Base-by-base conservation (phyloP, 768 basidiomycete species). In the Russula dissimulans region DNA sequence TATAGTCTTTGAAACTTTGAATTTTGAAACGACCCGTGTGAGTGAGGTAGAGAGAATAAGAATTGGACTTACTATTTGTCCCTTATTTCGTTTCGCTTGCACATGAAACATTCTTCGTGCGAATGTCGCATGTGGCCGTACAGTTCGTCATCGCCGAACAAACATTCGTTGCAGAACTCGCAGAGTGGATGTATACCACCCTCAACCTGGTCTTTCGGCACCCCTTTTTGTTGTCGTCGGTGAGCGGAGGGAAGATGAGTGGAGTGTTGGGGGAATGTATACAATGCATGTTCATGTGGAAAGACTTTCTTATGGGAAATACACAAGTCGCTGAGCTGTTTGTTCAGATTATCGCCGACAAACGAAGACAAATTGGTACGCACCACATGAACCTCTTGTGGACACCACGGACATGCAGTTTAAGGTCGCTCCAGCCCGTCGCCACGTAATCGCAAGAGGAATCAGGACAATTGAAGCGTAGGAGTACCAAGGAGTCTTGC, bases 21-120 rank as follows among this genome's bases (percentile, higher is more conserved):
- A 71, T 90, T 95, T 60, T 3, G 12, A 41, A 43, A 31, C 42
- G 54, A 17, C n/a, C 34, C 14, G 48, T 45, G 42, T 60, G 15
- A 57, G 44, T 9, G 31, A 18, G 3, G 42, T 5, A 14, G 62
- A 45, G 54, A 39, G 60, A 42, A 5, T 47, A 39, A 17, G 11
- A 32, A 12, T 18, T 29, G 15, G 4, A 45, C 92, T 69, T 67
- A 97, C 92, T 97, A 94, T 74, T 93, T 84, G 71, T 94, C 84
- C 64, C 81, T 77, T 43, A 90, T 66, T 7, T 87, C 92, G 57
- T 86, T 81, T 32, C 87, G 80, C 69, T 91, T 92, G 72, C 97
- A 99, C 14, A 99, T 72, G 66, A 97, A 97, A 70, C 95, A 98
- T 68, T 98, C 95, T 71, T 99, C 95, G 73, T 99, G 95, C 51